Conservation (phyloP, 108 stramenopile species). For the Cylindrotheca closterium region DNA sequence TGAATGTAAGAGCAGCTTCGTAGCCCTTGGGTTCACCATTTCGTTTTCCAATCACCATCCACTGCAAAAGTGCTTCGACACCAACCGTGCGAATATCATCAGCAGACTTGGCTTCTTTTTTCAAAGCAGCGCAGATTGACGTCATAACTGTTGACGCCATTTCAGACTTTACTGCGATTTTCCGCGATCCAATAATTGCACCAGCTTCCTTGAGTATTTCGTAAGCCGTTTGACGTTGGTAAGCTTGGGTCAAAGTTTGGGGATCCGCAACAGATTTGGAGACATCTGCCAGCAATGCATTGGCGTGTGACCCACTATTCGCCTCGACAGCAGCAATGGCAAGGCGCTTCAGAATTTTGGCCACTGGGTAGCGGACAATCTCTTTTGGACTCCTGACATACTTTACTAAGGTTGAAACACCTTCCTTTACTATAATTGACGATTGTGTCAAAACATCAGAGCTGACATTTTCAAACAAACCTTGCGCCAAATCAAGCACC, state of each 20-base stretch:
- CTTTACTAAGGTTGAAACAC: constrained; percentile 19
- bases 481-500: constrained; percentile 27
- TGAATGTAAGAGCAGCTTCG: constrained; percentile 53
- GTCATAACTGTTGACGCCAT: constrained; percentile 14
- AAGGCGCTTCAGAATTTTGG: constrained; percentile 13
- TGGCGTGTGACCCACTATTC: not conserved
- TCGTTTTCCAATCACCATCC: constrained; percentile 56
- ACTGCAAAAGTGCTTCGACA: constrained; percentile 43
- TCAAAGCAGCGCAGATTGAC: constrained; percentile 14
- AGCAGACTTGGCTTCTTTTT: constrained; percentile 59
- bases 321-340: constrained; percentile 6
- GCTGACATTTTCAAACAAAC: constrained; percentile 19
- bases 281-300: constrained; percentile 1
- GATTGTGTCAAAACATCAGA: constrained; percentile 2
- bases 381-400: constrained; percentile 33
- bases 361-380: constrained; percentile 10
- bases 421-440: constrained; percentile 13
- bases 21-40: constrained; percentile 18
- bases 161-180: constrained; percentile 1
- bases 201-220: constrained; percentile 13
- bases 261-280: constrained; percentile 16
- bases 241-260: constrained; percentile 12
- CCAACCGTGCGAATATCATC: constrained; percentile 39
- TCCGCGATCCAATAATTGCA: not conserved
- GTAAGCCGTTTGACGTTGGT: constrained; percentile 29